Conservation (phyloP, 2,329 filamentous ascomycete genomes). For the Aulographum hederae region DNA sequence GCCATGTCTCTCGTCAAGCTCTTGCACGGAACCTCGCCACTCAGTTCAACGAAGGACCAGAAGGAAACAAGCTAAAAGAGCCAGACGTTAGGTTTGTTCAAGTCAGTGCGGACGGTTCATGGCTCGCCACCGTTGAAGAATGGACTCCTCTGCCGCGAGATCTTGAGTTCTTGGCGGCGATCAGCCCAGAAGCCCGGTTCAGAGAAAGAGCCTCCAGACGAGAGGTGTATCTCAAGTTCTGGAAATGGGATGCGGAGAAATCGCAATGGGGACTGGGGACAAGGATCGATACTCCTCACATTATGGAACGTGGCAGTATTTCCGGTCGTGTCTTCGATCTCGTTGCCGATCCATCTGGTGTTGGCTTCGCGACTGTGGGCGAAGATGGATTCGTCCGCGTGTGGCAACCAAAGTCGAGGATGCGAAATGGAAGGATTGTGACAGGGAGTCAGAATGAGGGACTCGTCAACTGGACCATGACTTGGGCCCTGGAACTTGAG, state of each 20-base stretch:
- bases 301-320: slow-evolving; percentile 25
- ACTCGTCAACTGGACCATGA: slow-evolving; percentile 58
- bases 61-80: slow-evolving; percentile 53
- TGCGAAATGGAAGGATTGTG: slow-evolving; percentile 47
- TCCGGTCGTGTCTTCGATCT: slow-evolving; percentile 51
- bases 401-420: slow-evolving; percentile 60
- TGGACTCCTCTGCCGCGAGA: slow-evolving; percentile 45
- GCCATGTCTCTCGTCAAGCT: slow-evolving; percentile 70
- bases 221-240: slow-evolving; percentile 82
- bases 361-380: slow-evolving; percentile 71
- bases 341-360: slow-evolving; percentile 46
- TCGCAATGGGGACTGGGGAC: slow-evolving; percentile 57
- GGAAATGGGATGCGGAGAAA: slow-evolving; percentile 44
- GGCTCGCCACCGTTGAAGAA: slow-evolving; percentile 83
- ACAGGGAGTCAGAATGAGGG: slow-evolving; percentile 39
- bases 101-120: slow-evolving; percentile 64
- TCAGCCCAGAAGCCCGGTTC: slow-evolving; percentile 6
- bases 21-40: slow-evolving; percentile 77
- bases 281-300: slow-evolving; percentile 69
- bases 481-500: slow-evolving; percentile 15
- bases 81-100: slow-evolving; percentile 60
- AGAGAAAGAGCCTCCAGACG: slow-evolving; percentile 29
- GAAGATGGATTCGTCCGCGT: slow-evolving; percentile 60
- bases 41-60: slow-evolving; percentile 55
- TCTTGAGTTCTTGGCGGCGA: slow-evolving; percentile 12